Conservation (phyloP, 257 asterid genomes). For the Solanum sejunctum region DNA sequence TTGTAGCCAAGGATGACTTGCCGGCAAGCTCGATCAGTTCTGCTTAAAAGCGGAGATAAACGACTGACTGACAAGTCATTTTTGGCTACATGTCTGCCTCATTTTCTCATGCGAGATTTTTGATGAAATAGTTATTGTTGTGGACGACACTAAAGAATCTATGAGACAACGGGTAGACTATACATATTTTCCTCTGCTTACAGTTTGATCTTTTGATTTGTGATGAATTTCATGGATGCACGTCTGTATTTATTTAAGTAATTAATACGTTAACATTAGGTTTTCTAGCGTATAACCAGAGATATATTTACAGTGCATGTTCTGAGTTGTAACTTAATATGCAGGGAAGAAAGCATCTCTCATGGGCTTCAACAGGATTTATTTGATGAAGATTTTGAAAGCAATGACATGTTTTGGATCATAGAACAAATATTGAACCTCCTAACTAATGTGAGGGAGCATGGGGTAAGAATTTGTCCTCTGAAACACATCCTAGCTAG, state of each 20-base stretch:
- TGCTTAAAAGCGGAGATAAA: background rate
- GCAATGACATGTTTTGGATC: background rate
- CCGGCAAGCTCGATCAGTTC: constrained; percentile 26
- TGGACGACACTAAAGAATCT: background rate
- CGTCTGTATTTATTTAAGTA: background rate
- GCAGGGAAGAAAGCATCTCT: background rate
- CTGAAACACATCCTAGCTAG: too few species aligned
- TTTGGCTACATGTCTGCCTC: constrained; percentile 50
- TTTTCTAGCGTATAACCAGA: background rate
- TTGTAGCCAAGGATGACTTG: constrained; percentile 98
- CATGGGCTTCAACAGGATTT: background rate
- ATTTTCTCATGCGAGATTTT: constrained; percentile 51
- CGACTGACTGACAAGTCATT: constrained; percentile 39
- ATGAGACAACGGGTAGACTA: background rate
- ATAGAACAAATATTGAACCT: background rate
- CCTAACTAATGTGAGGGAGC: background rate
- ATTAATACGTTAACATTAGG: background rate
- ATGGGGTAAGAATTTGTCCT: background rate
- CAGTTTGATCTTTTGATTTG: background rate
- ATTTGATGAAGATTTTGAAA: background rate
- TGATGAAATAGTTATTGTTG: constrained; percentile 13
- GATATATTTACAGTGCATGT: background rate
- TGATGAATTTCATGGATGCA: background rate
- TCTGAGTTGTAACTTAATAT: background rate
- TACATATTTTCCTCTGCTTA: background rate